Percentiles rank a stretch among this genome's conserved stretches.
Evolutionary conservation across 495 filamentous ascomycete species (phyloP).

Genomic region (Cenococcum geophilum): DNA sequence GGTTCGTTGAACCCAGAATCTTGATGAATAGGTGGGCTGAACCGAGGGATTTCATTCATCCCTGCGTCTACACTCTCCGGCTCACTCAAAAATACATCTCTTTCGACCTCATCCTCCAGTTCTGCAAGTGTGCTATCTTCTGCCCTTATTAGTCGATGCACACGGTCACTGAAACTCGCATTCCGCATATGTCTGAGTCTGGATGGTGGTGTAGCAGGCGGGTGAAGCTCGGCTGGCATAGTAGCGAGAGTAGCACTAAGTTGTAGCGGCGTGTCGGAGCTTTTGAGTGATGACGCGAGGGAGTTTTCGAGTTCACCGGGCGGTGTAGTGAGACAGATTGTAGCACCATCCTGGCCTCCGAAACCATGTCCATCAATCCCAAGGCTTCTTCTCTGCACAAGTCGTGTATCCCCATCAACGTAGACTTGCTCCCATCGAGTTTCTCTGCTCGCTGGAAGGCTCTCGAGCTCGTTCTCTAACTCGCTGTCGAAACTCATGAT

Average conservation of each 20-base stretch:
- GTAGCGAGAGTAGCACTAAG: slow-evolving; percentile 3
- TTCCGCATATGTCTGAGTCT: slow-evolving; percentile 10
- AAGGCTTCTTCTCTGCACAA: slow-evolving; percentile 15
- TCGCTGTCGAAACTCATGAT: slow-evolving; percentile 29
- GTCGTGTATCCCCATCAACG: slow-evolving; percentile 24
- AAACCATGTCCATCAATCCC: slow-evolving; percentile 21
- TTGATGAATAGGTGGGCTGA: slow-evolving; percentile 28
- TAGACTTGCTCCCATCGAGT: slow-evolving; percentile 30
- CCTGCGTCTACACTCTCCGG: slow-evolving; percentile 2
- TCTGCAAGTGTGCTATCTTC: slow-evolving; percentile 17
- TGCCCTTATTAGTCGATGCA: slow-evolving; percentile 12
- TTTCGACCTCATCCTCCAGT: slow-evolving; percentile 20
- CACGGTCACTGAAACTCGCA: slow-evolving; percentile 27
- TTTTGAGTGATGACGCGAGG: slow-evolving; percentile 10
- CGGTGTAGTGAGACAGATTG: slow-evolving; percentile 25
- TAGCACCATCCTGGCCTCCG: slow-evolving; percentile 11
- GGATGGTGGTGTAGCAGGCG: not conserved
- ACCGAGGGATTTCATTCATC: not conserved
- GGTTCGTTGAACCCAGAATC: slow-evolving; percentile 37
- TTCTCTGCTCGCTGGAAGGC: slow-evolving; percentile 25
- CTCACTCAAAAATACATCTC: not conserved
- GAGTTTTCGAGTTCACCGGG: slow-evolving; percentile 20
- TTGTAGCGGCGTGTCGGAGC: slow-evolving; percentile 18
- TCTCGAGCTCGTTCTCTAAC: slow-evolving; percentile 23
- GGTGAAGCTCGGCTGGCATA: slow-evolving; percentile 17